A percentile compares a stretch with the other conserved stretches of the same genome.
phyloP scores from a whole-genome alignment of 305 asterid genomes.

The Solanum hybrid region DNA sequence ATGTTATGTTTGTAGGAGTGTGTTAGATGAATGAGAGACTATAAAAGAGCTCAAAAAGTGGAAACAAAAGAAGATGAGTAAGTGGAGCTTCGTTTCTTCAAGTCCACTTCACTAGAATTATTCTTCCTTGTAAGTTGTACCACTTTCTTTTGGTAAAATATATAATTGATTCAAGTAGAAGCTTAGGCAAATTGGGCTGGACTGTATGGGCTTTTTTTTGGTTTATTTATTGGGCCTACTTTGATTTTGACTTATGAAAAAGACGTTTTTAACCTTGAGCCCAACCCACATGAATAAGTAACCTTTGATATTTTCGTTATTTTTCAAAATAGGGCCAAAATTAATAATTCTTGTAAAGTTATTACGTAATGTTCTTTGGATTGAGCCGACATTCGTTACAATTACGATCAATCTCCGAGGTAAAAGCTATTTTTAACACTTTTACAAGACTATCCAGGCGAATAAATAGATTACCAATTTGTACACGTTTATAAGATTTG shows the following conservation, averaged over 20 bases:
- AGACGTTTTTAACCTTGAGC: neutral
- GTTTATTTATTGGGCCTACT: neutral
- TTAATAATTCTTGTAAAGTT: no score
- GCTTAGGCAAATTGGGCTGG: neutral
- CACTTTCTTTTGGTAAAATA: neutral
- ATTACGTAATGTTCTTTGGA: no score
- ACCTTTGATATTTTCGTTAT: no score
- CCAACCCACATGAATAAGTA: neutral
- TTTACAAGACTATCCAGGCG: neutral
- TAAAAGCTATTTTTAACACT: no score
- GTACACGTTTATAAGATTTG: neutral
- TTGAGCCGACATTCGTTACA: neutral
- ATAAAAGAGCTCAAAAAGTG: neutral
- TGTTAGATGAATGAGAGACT: neutral
- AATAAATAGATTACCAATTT: neutral
- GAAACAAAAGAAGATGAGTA: neutral
- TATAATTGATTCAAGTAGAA: neutral
- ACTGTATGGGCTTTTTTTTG: slow-evolving; percentile 5
- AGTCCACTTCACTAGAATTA: slow-evolving; percentile 68
- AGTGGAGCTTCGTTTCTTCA: slow-evolving; percentile 75
- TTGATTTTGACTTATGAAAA: neutral
- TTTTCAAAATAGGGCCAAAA: neutral
- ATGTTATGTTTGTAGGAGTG: neutral
- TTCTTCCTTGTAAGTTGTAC: slow-evolving; percentile 16
- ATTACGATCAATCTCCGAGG: neutral